Base-by-base conservation (phyloP, 2,329 filamentous ascomycete genomes). In the Aureobasidium zeae region DNA sequence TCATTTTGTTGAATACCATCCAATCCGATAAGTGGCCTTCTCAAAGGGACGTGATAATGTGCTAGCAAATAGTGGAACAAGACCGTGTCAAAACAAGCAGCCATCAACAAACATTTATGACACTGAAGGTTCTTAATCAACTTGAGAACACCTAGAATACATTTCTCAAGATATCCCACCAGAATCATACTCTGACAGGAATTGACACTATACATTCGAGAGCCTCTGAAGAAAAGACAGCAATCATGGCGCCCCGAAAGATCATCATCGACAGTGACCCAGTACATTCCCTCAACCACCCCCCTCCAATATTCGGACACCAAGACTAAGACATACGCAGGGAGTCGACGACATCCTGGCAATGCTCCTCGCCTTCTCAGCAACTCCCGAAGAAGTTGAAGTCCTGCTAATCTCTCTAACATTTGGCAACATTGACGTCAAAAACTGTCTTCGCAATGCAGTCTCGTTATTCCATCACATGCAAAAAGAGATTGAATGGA, bases 251-350 rank as follows among this genome's bases (percentile, higher is more conserved):
- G 2, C 62, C 64, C 6, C 64, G 64, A 35, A 67, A 82, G 56
- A 81, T 98, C 53, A 95, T 98, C 56, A 91, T 98, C 56, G 91
- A 98, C 60, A 96, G 89, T 2, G 91, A 96, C 61, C 89, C 89
- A 67, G 88, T 85, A 70, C 53, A 62, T 50, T 19, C 7, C 10
- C 12, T 20, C 5, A 12, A 15, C 16, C 12, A 29, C 22, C 22
- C n/a, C 7, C 4, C 21, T 20, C 11, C 15, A 26, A 21, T n/a
- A 11, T 19, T n/a, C 16, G 16, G n/a, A 26, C 21, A 33, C 24
- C 7, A 8, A 13, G 16, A 25, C 39, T 35, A 37, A 48, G 17
- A 46, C 13, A 7, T 24, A 45, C 32, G 4, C 33, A 70, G 68
- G 87, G 89, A 50, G 83, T 91, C 53, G 91, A 98, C 66, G 91